Conservation (phyloP, 2,329 filamentous ascomycete species). For the Pseudogymnoascus sp. region DNA sequence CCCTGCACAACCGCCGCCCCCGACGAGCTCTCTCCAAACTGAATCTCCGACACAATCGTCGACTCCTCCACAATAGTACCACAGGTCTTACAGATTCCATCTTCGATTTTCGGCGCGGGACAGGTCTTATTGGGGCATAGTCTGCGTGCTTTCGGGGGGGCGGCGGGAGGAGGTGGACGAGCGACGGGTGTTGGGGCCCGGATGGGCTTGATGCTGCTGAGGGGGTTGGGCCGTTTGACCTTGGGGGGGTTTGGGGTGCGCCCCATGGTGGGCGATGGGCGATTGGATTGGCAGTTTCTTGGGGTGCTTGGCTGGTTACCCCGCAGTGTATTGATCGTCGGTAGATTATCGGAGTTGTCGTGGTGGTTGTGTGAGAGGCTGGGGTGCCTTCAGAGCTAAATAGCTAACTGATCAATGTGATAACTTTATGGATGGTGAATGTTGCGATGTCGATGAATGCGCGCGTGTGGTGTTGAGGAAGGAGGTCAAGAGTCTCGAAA, state of each 20-base stretch:
- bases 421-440: slow-evolving; percentile 2
- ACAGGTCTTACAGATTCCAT: slow-evolving; percentile 72
- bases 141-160: slow-evolving; percentile 10
- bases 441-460: neutral
- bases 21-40: slow-evolving; percentile 78
- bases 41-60: slow-evolving; percentile 86
- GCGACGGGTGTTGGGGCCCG: slow-evolving; percentile 18
- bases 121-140: slow-evolving; percentile 53
- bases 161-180: slow-evolving; percentile 16
- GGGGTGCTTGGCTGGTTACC: neutral
- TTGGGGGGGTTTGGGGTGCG: slow-evolving; percentile 10
- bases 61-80: slow-evolving; percentile 77
- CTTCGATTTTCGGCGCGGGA: slow-evolving; percentile 52
- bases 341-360: neutral
- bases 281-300: neutral
- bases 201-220: slow-evolving; percentile 18
- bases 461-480: neutral
- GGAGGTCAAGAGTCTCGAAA: neutral
- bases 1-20: slow-evolving; percentile 89
- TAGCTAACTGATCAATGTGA: neutral
- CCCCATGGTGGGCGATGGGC: neutral
- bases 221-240: slow-evolving; percentile 18
- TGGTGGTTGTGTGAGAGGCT: neutral
- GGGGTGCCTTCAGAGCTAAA: neutral
- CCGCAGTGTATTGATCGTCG: neutral